phyloP scores from a whole-genome alignment of 306 rosid species.

The Senna siamea region DNA sequence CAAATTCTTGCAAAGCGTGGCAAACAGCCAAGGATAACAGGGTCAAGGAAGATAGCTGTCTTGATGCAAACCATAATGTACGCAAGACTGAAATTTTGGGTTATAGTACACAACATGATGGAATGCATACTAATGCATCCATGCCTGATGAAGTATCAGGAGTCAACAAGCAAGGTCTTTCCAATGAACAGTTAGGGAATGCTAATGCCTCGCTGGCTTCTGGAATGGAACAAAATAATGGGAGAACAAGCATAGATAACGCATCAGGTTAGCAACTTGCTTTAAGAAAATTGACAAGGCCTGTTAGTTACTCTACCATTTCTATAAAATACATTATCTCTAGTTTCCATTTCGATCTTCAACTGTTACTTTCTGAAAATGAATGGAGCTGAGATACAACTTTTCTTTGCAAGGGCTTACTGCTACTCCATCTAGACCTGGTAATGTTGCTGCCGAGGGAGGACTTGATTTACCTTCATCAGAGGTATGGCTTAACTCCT shows the following conservation, averaged over 20 bases:
- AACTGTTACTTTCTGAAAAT: conserved; percentile 37
- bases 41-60: conserved; percentile 64
- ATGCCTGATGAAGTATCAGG: conserved; percentile 71
- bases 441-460: conserved; percentile 60
- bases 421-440: conserved; percentile 61
- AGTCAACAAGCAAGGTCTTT: conserved; percentile 66
- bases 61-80: conserved; percentile 55
- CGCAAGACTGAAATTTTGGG: conserved; percentile 58
- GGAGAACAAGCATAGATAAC: conserved; percentile 60
- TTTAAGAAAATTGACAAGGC: conserved; percentile 26
- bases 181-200: conserved; percentile 60
- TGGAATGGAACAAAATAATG: conserved; percentile 68
- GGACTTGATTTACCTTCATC: conserved; percentile 69
- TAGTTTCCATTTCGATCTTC: conserved; percentile 30
- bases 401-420: conserved; percentile 59
- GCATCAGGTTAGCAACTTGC: conserved; percentile 67
- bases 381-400: conserved; percentile 42
- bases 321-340: conserved; percentile 24
- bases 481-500: conserved; percentile 63
- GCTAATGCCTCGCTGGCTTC: conserved; percentile 61
- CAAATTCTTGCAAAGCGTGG: conserved; percentile 77
- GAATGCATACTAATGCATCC: conserved; percentile 52
- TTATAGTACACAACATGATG: conserved; percentile 53
- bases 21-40: conserved; percentile 67
- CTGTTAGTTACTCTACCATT: conserved; percentile 34